Conservation (phyloP, 2,329 filamentous ascomycete genomes). For the Stagonosporopsis chrysanthemi region DNA sequence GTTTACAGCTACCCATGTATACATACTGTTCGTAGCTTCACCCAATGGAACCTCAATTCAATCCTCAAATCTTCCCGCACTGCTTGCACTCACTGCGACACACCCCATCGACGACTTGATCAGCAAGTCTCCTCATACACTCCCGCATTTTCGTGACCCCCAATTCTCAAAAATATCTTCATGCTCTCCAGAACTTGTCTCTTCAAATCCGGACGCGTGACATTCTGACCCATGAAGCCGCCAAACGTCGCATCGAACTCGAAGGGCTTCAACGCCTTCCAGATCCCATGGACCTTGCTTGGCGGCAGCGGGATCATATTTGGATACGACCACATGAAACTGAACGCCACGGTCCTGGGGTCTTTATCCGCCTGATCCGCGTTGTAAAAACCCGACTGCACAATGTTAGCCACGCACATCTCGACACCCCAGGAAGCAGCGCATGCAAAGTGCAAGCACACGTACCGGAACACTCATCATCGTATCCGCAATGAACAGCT, state of each 20-base stretch:
- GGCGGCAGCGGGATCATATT: constrained; percentile 71
- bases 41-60: too few species aligned
- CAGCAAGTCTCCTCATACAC: constrained; percentile 43
- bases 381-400: constrained; percentile 46
- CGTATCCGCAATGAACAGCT: constrained; percentile 78
- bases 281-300: constrained; percentile 71
- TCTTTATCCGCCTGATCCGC: constrained; percentile 51
- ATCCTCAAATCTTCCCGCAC: too few species aligned
- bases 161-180: constrained; percentile 70
- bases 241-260: constrained; percentile 73
- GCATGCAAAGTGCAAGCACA: background rate
- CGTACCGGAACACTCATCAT: constrained; percentile 72
- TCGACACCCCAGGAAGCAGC: background rate
- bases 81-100: too few species aligned
- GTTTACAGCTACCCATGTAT: too few species aligned
- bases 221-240: constrained; percentile 69
- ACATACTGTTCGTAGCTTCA: too few species aligned
- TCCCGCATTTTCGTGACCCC: constrained; percentile 56
- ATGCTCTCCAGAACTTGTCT: constrained; percentile 75
- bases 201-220: constrained; percentile 65
- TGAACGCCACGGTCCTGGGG: constrained; percentile 61
- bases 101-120: too few species aligned
- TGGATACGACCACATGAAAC: constrained; percentile 74
- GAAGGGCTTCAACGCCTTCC: constrained; percentile 68
- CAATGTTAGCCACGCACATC: background rate